A percentile compares a stretch with the other conserved stretches of the same genome.
These are phyloP conservation scores for Trametes meyenii DNA, from an alignment of 768 basidiomycete species.

Conservation along the genomic window DNA sequence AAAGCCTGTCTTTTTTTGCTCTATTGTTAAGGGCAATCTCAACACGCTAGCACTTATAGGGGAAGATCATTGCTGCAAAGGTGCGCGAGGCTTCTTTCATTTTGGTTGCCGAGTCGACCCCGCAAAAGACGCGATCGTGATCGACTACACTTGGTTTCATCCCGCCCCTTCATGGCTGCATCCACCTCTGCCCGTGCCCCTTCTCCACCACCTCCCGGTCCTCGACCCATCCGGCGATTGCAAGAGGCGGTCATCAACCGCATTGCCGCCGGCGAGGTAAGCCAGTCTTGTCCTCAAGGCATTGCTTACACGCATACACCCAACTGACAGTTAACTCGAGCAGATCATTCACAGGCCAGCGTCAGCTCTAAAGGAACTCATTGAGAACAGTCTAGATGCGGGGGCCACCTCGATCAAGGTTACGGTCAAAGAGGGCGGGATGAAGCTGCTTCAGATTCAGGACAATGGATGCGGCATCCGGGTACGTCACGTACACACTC, in stretches of 20 bases:
- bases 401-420: constrained; percentile 84
- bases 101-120: neutral
- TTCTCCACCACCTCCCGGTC: constrained; percentile 41
- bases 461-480: constrained; percentile 97
- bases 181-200: constrained; percentile 9
- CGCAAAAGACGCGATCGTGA: constrained; percentile 3
- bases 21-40: too few relatives aligned
- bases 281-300: constrained; percentile 5
- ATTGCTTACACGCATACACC: neutral
- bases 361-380: constrained; percentile 92
- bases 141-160: neutral
- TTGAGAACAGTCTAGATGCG: constrained; percentile 97
- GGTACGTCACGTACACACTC: constrained; percentile 47
- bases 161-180: constrained; percentile 5
- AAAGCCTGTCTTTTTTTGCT: too few relatives aligned
- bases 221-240: constrained; percentile 72
- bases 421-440: constrained; percentile 91
- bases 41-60: neutral
- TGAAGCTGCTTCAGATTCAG: constrained; percentile 93
- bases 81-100: neutral
- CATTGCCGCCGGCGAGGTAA: constrained; percentile 71
- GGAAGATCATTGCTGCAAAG: neutral
- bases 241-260: constrained; percentile 86
- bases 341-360: constrained; percentile 91
- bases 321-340: neutral